These are phyloP conservation scores for Panicum miliaceum DNA, from an alignment of 176 grass and related monocot genomes.

Conservation along the genomic window DNA sequence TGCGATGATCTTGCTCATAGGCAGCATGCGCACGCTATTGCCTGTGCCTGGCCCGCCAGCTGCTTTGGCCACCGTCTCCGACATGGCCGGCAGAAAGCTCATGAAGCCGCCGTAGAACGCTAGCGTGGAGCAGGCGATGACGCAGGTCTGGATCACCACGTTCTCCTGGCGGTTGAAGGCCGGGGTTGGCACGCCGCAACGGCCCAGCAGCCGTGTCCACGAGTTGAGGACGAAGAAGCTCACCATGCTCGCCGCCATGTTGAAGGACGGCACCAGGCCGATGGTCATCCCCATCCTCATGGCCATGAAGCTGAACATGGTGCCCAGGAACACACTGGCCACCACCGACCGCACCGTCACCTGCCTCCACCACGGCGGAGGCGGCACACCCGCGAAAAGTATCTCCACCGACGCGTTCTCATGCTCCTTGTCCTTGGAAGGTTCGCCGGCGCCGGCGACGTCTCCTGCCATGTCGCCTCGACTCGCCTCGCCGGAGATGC, in stretches of 20 bases:
- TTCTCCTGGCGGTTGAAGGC: constrained; percentile 55
- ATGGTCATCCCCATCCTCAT: constrained; percentile 57
- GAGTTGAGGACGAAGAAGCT: constrained; percentile 49
- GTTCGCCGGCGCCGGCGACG: neutral
- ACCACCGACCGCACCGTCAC: constrained; percentile 44
- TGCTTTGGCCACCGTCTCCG: constrained; percentile 21
- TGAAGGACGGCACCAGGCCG: constrained; percentile 53
- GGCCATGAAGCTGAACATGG: constrained; percentile 54
- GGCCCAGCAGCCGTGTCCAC: constrained; percentile 39
- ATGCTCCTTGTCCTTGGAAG: neutral
- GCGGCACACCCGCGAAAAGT: constrained; percentile 23
- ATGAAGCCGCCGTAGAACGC: constrained; percentile 57
- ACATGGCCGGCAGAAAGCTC: constrained; percentile 52
- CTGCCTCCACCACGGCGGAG: constrained; percentile 50
- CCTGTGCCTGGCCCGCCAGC: neutral
- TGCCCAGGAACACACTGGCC: constrained; percentile 38
- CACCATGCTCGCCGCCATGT: constrained; percentile 54
- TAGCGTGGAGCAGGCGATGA: constrained; percentile 48
- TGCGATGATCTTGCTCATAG: constrained; percentile 37
- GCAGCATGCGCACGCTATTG: constrained; percentile 22
- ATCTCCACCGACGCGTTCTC: constrained; percentile 43
- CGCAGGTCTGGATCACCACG: constrained; percentile 50
- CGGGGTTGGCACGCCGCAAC: constrained; percentile 37
- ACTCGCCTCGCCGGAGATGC: neutral
- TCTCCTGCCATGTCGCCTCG: neutral